Evolutionary conservation across 106 monocot species (phyloP), one percentile per base, ranked within the genome.

Genomic region (Dendrobium nobile): DNA sequence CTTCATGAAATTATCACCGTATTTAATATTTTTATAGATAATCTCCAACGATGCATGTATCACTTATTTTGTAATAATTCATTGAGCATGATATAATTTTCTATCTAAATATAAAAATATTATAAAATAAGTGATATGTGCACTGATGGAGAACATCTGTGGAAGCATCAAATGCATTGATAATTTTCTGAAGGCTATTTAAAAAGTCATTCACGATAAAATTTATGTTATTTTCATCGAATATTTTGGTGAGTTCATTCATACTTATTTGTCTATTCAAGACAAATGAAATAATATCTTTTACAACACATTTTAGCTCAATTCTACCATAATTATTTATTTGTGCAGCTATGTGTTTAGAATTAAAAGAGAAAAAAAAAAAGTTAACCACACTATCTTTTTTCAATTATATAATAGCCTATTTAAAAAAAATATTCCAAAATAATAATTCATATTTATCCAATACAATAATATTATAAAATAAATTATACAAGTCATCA

Each of bases 261-360:
- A 99, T 87, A 83, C 87, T 95, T 58, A 95, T 87, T 81, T 92
- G 94, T 45, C 98, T 87, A 67, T 99, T 91, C 82, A 99, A 83
- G 43, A 92, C 94, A 89, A 82, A 99, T 47, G 98, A 99, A 65
- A 92, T 91, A 16, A 91, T 95, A 88, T 95, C 95, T 83, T 92
- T 99, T 22, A 99, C 98, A 78, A 99, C 95, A 79, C 98, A 95
- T 89, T 99, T 92, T 72, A 95, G 81, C 83, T 99, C 98, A 54
- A 94, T 95, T 86, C 98, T 94, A 88, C 94, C 95, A 75, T 90
- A 95, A 76, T 99, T 99, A 85, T 99, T 99, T 48, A 95, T 92
- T 2, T 94, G 77, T 72, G 95, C 92, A 89, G 98, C 98, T 99
- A 82, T 81, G 87, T 22, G 19, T 54, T 70, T 54, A 84, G 51